Base-by-base conservation (phyloP, 331 rosid species). In the Dryas integrifolia region DNA sequence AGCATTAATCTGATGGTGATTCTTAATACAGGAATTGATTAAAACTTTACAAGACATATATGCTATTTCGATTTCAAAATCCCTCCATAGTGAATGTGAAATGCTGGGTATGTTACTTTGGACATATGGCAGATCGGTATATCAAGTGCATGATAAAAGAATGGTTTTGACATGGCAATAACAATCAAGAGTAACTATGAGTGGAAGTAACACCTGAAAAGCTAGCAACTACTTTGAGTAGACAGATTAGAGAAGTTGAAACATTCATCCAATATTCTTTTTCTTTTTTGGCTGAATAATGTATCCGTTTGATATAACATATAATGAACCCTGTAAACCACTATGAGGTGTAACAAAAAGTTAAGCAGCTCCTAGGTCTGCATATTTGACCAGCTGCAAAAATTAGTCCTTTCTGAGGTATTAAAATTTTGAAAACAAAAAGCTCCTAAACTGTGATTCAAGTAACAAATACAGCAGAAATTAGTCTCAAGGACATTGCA, bases 401-500 rank as follows among this genome's bases (percentile, higher is more conserved):
- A 57, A 63, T 21, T 65, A 45, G 52, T 24, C 58, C 65, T 64
- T 35, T 57, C 41, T 53, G 51, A 40, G 70, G 58, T 40, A n/a
- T 21, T 45, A 9, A 51, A 66, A 10, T 56, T 77, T 52, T 2
- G 5, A 53, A 49, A 52, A 78, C 13, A 46, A 53, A 48, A 40
- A n/a, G 57, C 69, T 63, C 64, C 83, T 83, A 74, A 67, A 71
- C 50, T 64, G 59, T 72, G 45, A 48, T 49, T 64, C 76, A 48
- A 68, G 58, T 73, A 62, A 49, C 50, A 49, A 10, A 44, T 43
- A 48, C 71, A 74, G 70, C 79, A 57, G 73, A 78, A 55, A 70
- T 67, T 14, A 68, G 79, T 77, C 79, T 71, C 1, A 52, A 78
- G 77, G 86, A 76, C 72, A 62, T 69, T 73, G 51, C 66, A 57